Evolutionary conservation across 2,329 filamentous ascomycete species (phyloP).

Genomic region (Sarocladium brachiariae): DNA sequence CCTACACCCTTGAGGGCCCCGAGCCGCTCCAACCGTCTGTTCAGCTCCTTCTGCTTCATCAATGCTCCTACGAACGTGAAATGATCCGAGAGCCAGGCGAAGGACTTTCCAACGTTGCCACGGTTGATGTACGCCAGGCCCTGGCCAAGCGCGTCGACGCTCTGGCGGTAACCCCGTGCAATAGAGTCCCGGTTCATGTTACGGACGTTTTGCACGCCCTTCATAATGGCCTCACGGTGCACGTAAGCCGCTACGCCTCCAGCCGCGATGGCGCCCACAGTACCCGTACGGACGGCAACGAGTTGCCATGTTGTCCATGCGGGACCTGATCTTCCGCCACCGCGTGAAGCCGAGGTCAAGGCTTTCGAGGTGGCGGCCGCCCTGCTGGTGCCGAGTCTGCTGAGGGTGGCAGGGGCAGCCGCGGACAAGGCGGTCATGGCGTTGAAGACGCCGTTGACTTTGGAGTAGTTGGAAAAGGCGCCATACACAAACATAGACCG

Average conservation of each 20-base stretch:
- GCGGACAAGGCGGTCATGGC: slow-evolving; percentile 48
- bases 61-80: slow-evolving; percentile 80
- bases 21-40: slow-evolving; percentile 57
- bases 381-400: slow-evolving; percentile 27
- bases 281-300: slow-evolving; percentile 73
- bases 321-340: slow-evolving; percentile 16
- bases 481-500: slow-evolving; percentile 55
- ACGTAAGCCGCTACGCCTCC: slow-evolving; percentile 77
- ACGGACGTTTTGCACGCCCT: slow-evolving; percentile 38
- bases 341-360: slow-evolving; percentile 2
- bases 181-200: slow-evolving; percentile 41
- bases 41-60: slow-evolving; percentile 65
- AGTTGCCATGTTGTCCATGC: slow-evolving; percentile 50
- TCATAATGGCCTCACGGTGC: slow-evolving; percentile 62
- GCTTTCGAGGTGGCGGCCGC: slow-evolving; percentile 14
- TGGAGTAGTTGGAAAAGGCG: slow-evolving; percentile 52
- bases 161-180: slow-evolving; percentile 40
- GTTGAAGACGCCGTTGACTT: slow-evolving; percentile 49
- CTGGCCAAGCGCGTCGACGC: slow-evolving; percentile 43
- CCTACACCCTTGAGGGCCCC: slow-evolving; percentile 56
- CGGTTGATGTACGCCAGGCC: slow-evolving; percentile 51
- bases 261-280: slow-evolving; percentile 72
- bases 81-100: slow-evolving; percentile 74
- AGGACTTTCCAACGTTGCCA: slow-evolving; percentile 58
- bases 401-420: slow-evolving; percentile 37